Base-by-base conservation (phyloP, 2,329 filamentous ascomycete genomes). In the Trichoderma sp. region DNA sequence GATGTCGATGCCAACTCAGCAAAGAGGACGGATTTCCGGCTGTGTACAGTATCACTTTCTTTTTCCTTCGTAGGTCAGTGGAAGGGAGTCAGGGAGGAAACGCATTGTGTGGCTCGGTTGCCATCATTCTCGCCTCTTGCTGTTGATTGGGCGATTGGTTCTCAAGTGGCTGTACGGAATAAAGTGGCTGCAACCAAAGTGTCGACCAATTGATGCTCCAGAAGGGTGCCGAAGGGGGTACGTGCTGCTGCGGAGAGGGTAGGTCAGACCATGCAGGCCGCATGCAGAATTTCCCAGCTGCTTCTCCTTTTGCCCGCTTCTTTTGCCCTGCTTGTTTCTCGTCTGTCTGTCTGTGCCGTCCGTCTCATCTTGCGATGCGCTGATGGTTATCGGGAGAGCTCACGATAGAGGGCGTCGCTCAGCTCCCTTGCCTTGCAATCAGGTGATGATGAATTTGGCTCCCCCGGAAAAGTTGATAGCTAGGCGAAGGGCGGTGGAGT, bases 401-500 rank as follows among this genome's bases (percentile, higher is more conserved):
- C 51, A 58, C 43, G 32, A 58, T 43, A 11, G 65, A 68, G 26
- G 36, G 18, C 30, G 39, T 65, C 43, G 2, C 21, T 34, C 62
- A 34, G 43, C 47, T 36, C 63, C 65, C 34, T 60, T 57, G 32
- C 51, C 65, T 26, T 60, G 65, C 18, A 32, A 69, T 69, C 65
- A 69, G 65, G 53, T 69, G 65, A 69, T 69, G 28, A 34, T 60
- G 53, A 28, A 28, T 32, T 43, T 60, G 65, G 15, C 26, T 68
- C 65, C 65, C 65, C 65, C 57, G 56, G 39, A 60, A 47, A 60
- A 11, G 26, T 32, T 47, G 34, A 43, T 57, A 47, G 56, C n/a
- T 51, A 60, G 65, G 65, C 63, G 63, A 66, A 66, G 43, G 39
- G n/a, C 21, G 65, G 65, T 69, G 65, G 65, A 69, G 64, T 53